Evolutionary conservation across 23 red algal species (phyloP).

Genomic region (Agarophyton chilense): DNA sequence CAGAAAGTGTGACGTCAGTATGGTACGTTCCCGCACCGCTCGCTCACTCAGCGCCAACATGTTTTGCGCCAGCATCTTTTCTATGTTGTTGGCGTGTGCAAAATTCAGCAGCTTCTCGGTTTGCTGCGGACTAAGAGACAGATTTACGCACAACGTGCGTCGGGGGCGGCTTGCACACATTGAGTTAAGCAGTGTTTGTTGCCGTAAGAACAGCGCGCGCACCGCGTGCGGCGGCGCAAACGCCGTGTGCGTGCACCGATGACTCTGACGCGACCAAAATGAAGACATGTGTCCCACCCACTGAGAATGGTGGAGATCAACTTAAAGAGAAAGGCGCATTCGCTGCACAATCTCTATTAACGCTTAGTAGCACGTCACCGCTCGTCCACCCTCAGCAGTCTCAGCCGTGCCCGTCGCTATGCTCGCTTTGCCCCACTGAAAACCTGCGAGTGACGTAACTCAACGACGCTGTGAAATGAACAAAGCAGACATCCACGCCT

Average conservation of each 20-base stretch:
- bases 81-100: not conserved
- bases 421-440: not conserved
- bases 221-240: not conserved
- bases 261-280: not conserved
- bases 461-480: not conserved
- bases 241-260: not conserved
- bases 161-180: not conserved
- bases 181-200: not conserved
- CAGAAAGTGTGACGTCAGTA: constrained; percentile 53
- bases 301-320: not conserved
- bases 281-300: not conserved
- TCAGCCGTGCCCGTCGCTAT: not conserved
- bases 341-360: not conserved
- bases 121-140: not conserved
- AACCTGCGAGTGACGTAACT: not conserved
- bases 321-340: not conserved
- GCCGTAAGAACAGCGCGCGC: not conserved
- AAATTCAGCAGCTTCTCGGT: constrained; percentile 1
- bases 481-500: too few species aligned
- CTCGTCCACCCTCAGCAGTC: not conserved
- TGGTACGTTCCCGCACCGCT: constrained; percentile 19
- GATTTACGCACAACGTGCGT: not conserved
- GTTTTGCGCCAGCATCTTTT: not conserved
- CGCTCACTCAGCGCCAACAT: not conserved
- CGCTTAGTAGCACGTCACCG: not conserved